phyloP scores from a whole-genome alignment of 2,329 filamentous ascomycete species.

The Thermothelomyces thermophilus region DNA sequence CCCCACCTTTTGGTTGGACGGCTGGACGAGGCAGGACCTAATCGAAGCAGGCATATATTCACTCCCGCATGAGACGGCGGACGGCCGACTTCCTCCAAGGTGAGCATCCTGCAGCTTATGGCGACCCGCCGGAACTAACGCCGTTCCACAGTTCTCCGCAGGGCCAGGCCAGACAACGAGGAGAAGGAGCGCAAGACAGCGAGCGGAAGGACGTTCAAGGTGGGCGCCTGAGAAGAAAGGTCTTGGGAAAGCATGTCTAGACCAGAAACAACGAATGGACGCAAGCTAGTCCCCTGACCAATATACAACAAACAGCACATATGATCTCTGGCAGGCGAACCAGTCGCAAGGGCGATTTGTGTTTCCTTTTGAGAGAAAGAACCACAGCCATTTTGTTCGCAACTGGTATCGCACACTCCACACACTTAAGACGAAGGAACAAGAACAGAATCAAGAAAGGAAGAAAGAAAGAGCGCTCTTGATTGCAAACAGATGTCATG shows the following conservation, averaged over 20 bases:
- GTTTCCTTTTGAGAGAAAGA: not conserved
- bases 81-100: conserved; percentile 98
- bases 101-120: conserved; percentile 36
- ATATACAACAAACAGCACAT: not conserved
- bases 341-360: too few species aligned
- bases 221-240: conserved; percentile 19
- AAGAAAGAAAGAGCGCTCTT: too few species aligned
- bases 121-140: conserved; percentile 1
- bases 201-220: conserved; percentile 84
- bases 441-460: too few species aligned
- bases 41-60: conserved; percentile 71
- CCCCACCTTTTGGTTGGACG: accelerated
- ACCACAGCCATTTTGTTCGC: too few species aligned
- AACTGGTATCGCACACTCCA: too few species aligned
- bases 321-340: too few species aligned
- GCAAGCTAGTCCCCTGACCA: not conserved
- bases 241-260: too few species aligned
- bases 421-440: too few species aligned
- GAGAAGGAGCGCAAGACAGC: conserved; percentile 98
- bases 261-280: not conserved
- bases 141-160: conserved; percentile 66
- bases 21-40: not conserved
- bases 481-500: too few species aligned
- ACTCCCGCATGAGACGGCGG: conserved; percentile 94
- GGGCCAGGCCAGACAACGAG: conserved; percentile 89